These are phyloP conservation scores for Lepidium didymum DNA, from an alignment of 345 rosid genomes.

Conservation along the genomic window DNA sequence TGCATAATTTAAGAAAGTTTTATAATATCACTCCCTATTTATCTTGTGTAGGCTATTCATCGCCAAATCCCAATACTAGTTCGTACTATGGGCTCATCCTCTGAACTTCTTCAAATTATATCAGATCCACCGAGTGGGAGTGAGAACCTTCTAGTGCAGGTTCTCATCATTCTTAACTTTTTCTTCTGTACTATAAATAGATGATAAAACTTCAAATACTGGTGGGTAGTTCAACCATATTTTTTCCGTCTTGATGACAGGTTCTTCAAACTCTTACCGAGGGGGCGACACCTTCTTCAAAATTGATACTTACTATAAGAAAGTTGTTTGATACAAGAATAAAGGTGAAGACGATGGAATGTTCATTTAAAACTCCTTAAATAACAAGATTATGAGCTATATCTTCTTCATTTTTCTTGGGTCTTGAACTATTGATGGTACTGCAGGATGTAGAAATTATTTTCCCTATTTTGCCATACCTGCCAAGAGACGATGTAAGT, in stretches of 20 bases:
- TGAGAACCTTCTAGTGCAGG: slow-evolving; percentile 82
- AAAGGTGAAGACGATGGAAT: slow-evolving; percentile 47
- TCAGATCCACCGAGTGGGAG: slow-evolving; percentile 94
- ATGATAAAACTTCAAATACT: not conserved
- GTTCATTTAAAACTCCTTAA: not conserved
- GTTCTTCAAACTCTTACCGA: slow-evolving; percentile 87
- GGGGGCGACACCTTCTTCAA: slow-evolving; percentile 68
- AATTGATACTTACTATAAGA: slow-evolving; percentile 61
- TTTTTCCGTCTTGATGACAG: slow-evolving; percentile 34
- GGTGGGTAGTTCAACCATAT: slow-evolving; percentile 14
- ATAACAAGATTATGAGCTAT: not conserved
- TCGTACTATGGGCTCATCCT: slow-evolving; percentile 95
- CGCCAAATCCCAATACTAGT: slow-evolving; percentile 87
- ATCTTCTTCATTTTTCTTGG: not conserved
- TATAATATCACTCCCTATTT: slow-evolving; percentile 11
- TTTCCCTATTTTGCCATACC: slow-evolving; percentile 75
- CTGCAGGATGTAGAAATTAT: slow-evolving; percentile 84
- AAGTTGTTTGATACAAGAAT: slow-evolving; percentile 82
- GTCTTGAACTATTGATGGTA: slow-evolving; percentile 28
- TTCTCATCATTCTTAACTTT: slow-evolving; percentile 20
- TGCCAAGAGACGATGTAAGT: slow-evolving; percentile 80
- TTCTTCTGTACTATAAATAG: not conserved
- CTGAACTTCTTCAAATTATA: slow-evolving; percentile 82
- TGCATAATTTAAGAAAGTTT: not conserved
- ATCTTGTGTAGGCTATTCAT: slow-evolving; percentile 68